Evolutionary conservation across 371 early-diverging fungal species (phyloP).

Genomic region (Blakeslea trispora): DNA sequence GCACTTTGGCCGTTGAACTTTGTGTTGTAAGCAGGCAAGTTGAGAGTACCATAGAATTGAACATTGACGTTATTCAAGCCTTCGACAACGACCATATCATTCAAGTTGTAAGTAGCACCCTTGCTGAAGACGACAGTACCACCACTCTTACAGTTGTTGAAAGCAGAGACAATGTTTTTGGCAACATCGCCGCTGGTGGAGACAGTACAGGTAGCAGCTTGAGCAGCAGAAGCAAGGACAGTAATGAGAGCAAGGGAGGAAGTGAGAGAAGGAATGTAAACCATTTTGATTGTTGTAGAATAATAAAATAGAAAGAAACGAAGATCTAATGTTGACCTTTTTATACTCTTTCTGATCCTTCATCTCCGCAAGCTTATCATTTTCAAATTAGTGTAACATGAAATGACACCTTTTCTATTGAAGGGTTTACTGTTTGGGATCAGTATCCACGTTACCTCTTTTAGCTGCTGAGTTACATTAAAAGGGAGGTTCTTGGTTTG

Average conservation of each 20-base stretch:
- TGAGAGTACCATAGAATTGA: slow-evolving; percentile 30
- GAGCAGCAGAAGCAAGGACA: slow-evolving; percentile 15
- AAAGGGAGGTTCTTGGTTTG: too few relatives aligned
- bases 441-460: too few relatives aligned
- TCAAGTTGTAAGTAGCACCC: slow-evolving; percentile 32
- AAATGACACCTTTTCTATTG: too few relatives aligned
- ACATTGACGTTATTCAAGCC: slow-evolving; percentile 31
- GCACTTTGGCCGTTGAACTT: slow-evolving; percentile 28
- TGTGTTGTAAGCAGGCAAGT: slow-evolving; percentile 28
- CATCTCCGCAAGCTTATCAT: too few relatives aligned
- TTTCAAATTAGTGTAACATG: too few relatives aligned
- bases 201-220: slow-evolving; percentile 30
- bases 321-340: too few relatives aligned
- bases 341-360: too few relatives aligned
- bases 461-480: too few relatives aligned
- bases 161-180: slow-evolving; percentile 27
- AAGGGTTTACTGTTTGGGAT: too few relatives aligned
- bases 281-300: not conserved
- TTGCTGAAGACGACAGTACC: slow-evolving; percentile 35
- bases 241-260: slow-evolving; percentile 11
- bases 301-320: too few relatives aligned
- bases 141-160: slow-evolving; percentile 34
- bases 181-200: slow-evolving; percentile 30
- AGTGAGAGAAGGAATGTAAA: slow-evolving; percentile 5
- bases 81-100: slow-evolving; percentile 20